A percentile compares a stretch with the other conserved stretches of the same genome.
Conservation (phyloP, 202 grass and related monocot species). For the Brachypodium distachyon region DNA sequence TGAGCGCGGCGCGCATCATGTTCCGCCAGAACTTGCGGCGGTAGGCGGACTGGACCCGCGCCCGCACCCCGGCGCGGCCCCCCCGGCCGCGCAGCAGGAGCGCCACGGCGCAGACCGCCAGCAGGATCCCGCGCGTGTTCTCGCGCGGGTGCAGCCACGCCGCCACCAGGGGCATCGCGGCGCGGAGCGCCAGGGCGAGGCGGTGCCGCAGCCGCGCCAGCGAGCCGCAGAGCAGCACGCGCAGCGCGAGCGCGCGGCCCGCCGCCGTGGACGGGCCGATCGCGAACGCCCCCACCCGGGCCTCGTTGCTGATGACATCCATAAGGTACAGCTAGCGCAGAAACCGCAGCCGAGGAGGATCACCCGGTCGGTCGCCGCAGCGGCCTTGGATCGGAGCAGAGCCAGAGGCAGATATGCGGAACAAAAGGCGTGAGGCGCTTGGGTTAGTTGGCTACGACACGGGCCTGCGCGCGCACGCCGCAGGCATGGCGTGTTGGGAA, state of each 20-base stretch:
- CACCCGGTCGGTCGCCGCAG: neutral
- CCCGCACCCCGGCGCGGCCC: constrained; percentile 33
- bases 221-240: constrained; percentile 64
- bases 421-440: neutral
- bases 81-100: constrained; percentile 55
- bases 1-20: constrained; percentile 84
- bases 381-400: neutral
- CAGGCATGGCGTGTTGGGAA: constrained; percentile 25
- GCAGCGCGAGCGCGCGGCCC: constrained; percentile 70
- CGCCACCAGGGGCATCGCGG: constrained; percentile 2
- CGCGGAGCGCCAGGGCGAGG: constrained; percentile 28
- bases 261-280: constrained; percentile 66
- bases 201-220: constrained; percentile 38
- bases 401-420: neutral
- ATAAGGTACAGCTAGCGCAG: neutral
- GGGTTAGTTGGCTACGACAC: too few species aligned
- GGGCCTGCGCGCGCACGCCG: neutral
- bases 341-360: neutral
- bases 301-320: constrained; percentile 52
- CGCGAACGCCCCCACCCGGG: constrained; percentile 51
- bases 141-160: constrained; percentile 71
- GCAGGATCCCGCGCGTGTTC: constrained; percentile 78
- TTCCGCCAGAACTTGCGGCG: constrained; percentile 94
- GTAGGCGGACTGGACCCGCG: constrained; percentile 69
- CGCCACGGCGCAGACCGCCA: constrained; percentile 56